phyloP scores from a whole-genome alignment of 2,329 filamentous ascomycete genomes.

The Aspergillus sp. region DNA sequence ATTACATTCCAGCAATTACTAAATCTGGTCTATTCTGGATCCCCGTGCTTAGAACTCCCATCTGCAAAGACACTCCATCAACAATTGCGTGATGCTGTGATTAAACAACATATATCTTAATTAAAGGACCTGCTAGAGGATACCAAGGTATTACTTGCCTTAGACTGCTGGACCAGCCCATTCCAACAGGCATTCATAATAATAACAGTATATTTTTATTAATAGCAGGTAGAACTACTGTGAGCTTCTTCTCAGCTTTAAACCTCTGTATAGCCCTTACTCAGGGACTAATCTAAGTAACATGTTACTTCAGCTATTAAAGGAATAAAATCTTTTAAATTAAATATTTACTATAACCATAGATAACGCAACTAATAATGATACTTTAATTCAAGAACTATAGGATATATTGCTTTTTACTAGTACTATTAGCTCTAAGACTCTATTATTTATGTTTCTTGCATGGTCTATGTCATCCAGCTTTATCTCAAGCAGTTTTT shows the following conservation, averaged over 20 bases:
- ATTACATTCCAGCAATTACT: too few species aligned
- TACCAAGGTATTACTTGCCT: not conserved
- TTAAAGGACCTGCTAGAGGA: not conserved
- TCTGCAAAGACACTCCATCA: too few species aligned
- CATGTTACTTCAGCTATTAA: not conserved
- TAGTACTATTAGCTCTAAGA: not conserved
- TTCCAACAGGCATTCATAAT: not conserved
- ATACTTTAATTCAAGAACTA: not conserved
- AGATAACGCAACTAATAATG: not conserved
- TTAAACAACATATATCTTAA: too few species aligned
- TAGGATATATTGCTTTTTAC: not conserved
- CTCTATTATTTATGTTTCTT: not conserved
- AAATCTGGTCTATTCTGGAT: too few species aligned
- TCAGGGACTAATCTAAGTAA: not conserved
- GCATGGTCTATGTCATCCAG: not conserved
- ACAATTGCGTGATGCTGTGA: too few species aligned
- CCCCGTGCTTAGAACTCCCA: too few species aligned
- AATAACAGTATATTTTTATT: not conserved
- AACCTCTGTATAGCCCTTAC: not conserved
- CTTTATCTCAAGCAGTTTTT: not conserved
- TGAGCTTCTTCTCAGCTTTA: not conserved
- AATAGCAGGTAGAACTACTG: not conserved
- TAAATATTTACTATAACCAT: not conserved
- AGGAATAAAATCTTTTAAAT: not conserved
- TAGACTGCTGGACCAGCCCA: not conserved